Base-by-base conservation (phyloP, 2,329 filamentous ascomycete species). In the Sporothrix humicola region DNA sequence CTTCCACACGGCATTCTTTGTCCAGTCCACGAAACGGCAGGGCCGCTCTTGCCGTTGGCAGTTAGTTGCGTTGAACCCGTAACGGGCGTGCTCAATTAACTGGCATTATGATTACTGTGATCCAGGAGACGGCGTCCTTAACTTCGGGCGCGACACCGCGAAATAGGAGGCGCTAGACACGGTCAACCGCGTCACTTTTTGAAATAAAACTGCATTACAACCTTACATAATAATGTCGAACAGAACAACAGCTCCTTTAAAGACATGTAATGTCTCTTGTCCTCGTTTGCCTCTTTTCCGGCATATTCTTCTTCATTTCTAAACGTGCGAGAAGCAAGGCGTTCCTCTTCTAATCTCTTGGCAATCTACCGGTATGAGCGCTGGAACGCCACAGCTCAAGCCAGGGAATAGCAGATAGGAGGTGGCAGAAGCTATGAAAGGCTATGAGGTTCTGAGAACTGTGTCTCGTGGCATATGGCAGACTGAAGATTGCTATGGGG, bases 101-200 rank as follows among this genome's bases (percentile, higher is more conserved):
- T 37, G 26, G 56, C 56, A 65, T 65, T 26, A 26, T 26, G 23
- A 26, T 26, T 65, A 65, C 59, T 65, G 59, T 23, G 23, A 23
- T 12, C 20, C 37, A 63, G 7, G 59, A 26, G 37, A 63, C 59
- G 59, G 59, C 59, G 17, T 37, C 26, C 20, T 63, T 9, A 63
- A 44, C 58, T 31, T 31, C 8, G 17, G 15, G 59, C 59, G 15
- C 31, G 17, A 26, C n/a, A 17, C 58, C 37, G 37, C 37, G 9
- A 46, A 9, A 65, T 9, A 42, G 13, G 37, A 65, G 6, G 37
- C 37, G 59, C 10, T 23, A 46, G 20, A 7, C 20, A n/a, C 59
- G 44, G 59, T 56, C 2, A 12, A 56, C 20, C 52, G 52, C 52
- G 20, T 26, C 52, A 26, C 52, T 23, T 17, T 17, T 52, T 17